Percentiles rank a stretch among this genome's conserved stretches.
These are phyloP conservation scores for Rhizophagus prolifer DNA, from an alignment of 192 early-diverging fungal species.

Conservation along the genomic window DNA sequence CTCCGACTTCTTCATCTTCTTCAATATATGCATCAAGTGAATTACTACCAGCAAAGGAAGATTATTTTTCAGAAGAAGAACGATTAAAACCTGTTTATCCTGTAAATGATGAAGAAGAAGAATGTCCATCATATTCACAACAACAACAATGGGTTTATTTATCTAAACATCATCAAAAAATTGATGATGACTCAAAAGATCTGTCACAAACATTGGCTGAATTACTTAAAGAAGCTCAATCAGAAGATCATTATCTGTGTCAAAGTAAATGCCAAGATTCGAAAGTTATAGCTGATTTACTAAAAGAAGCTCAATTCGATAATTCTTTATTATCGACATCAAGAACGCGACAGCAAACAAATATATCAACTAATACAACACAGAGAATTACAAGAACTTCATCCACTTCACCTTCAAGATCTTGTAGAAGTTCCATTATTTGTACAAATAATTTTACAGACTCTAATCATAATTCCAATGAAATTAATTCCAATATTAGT, in stretches of 20 bases:
- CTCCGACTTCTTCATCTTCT: background rate
- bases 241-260: constrained; percentile 5
- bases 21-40: background rate
- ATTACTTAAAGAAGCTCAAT: constrained; percentile 21
- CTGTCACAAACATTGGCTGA: background rate
- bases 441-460: background rate
- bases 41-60: background rate
- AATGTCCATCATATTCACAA: background rate
- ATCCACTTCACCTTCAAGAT: background rate
- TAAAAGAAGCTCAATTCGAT: background rate
- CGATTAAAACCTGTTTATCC: background rate
- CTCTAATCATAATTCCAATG: background rate
- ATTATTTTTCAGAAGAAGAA: constrained; percentile 3
- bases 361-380: background rate
- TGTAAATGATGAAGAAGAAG: background rate
- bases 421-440: background rate
- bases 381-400: background rate
- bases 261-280: background rate
- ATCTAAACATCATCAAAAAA: background rate
- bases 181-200: background rate
- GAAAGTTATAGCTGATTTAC: background rate
- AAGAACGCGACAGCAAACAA: background rate
- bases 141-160: constrained; percentile 21
- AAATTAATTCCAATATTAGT: background rate
- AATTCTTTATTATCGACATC: background rate